Evolutionary conservation across 805 yeast species (phyloP).

Genomic region (Kazachstania africana): DNA sequence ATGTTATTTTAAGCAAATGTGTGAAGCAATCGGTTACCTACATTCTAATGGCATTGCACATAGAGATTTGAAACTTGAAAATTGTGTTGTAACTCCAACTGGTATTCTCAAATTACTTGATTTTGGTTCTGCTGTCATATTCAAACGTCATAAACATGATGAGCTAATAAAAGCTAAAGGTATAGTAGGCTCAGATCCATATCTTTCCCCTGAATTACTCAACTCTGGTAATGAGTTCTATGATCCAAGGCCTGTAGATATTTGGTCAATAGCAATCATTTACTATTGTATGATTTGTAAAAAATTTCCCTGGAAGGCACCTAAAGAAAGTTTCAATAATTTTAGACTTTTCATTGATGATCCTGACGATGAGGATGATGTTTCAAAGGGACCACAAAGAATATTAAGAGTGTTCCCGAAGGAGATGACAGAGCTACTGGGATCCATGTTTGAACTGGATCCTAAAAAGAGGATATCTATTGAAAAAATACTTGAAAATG

Average conservation of each 20-base stretch:
- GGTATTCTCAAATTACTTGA: slow-evolving; percentile 84
- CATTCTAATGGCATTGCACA: slow-evolving; percentile 84
- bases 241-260: slow-evolving; percentile 81
- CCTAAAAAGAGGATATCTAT: slow-evolving; percentile 48
- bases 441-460: slow-evolving; percentile 52
- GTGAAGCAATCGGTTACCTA: slow-evolving; percentile 61
- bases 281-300: slow-evolving; percentile 81
- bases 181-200: slow-evolving; percentile 92
- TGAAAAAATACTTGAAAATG: slow-evolving; percentile 41
- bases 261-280: slow-evolving; percentile 90
- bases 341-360: slow-evolving; percentile 51
- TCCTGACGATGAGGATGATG: slow-evolving; percentile 31
- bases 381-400: slow-evolving; percentile 57
- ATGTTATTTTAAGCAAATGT: slow-evolving; percentile 77
- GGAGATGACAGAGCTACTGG: slow-evolving; percentile 48
- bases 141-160: slow-evolving; percentile 37
- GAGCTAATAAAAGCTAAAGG: slow-evolving; percentile 63
- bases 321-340: slow-evolving; percentile 64
- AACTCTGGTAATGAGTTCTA: slow-evolving; percentile 29
- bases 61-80: slow-evolving; percentile 84
- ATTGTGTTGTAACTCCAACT: slow-evolving; percentile 66
- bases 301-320: slow-evolving; percentile 93
- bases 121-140: slow-evolving; percentile 85
- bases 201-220: slow-evolving; percentile 86
- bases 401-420: slow-evolving; percentile 61